phyloP scores from a whole-genome alignment of 371 early-diverging fungal species.

The Mucor circinelloides region DNA sequence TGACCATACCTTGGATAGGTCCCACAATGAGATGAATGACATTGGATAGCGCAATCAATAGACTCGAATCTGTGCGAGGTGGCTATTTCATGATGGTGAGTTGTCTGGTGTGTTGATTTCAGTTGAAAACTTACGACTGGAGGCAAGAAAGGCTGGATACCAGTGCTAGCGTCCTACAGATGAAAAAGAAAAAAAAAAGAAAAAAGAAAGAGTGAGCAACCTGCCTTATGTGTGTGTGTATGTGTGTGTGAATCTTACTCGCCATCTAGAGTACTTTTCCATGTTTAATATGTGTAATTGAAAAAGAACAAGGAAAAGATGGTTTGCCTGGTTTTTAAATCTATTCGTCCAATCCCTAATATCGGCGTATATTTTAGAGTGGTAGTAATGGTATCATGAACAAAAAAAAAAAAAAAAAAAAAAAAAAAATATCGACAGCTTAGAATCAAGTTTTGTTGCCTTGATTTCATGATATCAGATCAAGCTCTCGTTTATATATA shows the following conservation, averaged over 20 bases:
- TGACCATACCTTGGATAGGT: constrained; percentile 50
- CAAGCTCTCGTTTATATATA: too few relatives aligned
- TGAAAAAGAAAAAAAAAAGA: too few relatives aligned
- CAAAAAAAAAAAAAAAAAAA: too few relatives aligned
- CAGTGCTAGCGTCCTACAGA: constrained; percentile 86
- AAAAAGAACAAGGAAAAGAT: not conserved
- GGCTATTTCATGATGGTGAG: constrained; percentile 26
- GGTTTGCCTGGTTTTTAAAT: not conserved
- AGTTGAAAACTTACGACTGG: constrained; percentile 62
- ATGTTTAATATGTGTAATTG: constrained; percentile 26
- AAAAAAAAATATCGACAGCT: too few relatives aligned
- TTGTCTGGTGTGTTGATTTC: not conserved
- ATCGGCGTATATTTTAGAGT: too few relatives aligned
- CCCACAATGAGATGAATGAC: constrained; percentile 45
- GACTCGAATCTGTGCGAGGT: constrained; percentile 41
- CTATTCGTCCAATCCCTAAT: not conserved
- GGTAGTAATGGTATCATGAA: not conserved
- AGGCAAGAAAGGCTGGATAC: constrained; percentile 88
- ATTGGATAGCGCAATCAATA: constrained; percentile 36
- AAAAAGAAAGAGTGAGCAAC: not conserved
- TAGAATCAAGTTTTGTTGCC: too few relatives aligned
- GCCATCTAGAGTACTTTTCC: constrained; percentile 74
- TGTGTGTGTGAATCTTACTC: constrained; percentile 42
- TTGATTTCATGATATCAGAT: too few relatives aligned
- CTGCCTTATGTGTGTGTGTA: not conserved